Base-by-base conservation (phyloP, 805 yeast species). In the Candida oleophila region DNA sequence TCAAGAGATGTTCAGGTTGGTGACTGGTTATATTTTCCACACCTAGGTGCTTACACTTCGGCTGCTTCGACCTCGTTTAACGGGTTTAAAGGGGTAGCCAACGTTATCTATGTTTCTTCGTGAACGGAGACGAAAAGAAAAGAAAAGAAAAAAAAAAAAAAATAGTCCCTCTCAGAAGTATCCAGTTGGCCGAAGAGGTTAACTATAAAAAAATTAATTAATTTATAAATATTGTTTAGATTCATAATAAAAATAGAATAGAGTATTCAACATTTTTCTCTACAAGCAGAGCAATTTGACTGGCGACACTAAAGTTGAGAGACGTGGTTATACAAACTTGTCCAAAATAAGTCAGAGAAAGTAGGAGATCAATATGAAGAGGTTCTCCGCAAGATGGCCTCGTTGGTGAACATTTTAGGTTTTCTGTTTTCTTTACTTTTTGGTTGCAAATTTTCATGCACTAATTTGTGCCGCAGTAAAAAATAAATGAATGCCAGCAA, bases 61-160 rank as follows among this genome's bases (percentile, higher is more conserved):
- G 88, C 91, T 22, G 97, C 98, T 2, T 82, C 96, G n/a, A 89
- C 97, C 9, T 77, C 83, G 39, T 92, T 92, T 74, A 92, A 92
- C 61, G 99, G 99, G 15, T 92, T 92, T 62, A 78, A 78, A 50
- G 80, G 80, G 46, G 62, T 68, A 3, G 80, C 81, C 20, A 76
- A 77, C 28, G 85, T 85, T 41, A 64, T 80, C 37, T 90, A 87
- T 62, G 82, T 90, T 34, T 47, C 5, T 41, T 32, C 37, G 19
- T 36, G 37, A 34, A 15, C 19, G 5, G 37, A 34, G 37, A 16
- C 14, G 37, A 15, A 34, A 5, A 5, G 14, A 14, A 16, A 16
- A 34, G 37, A 34, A 16, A 34, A 16, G 14, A 14, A 14, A 14
- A 28, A 14, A 9, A 28, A 14, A 9, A 28, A 14, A 28, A 14